A percentile compares a stretch with the other conserved stretches of the same genome.
These are phyloP conservation scores for Eutypella sp. DNA, from an alignment of 2,329 filamentous ascomycete genomes.

Conservation along the genomic window DNA sequence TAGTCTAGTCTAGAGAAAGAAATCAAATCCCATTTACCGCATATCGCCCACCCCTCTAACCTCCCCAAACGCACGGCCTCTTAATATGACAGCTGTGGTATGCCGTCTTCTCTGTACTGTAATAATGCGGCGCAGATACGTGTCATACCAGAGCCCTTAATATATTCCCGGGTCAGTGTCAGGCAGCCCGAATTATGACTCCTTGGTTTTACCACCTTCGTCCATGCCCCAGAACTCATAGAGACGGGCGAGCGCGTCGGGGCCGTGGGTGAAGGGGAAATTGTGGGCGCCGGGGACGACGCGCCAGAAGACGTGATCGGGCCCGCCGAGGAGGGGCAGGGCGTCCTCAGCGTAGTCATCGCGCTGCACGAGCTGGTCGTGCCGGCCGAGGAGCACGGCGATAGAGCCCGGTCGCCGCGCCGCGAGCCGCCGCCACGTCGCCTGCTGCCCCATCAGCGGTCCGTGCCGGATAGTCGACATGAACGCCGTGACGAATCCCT, in stretches of 20 bases:
- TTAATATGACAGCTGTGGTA: too few species aligned
- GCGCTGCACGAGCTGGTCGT: conserved; percentile 49
- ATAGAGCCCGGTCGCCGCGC: conserved; percentile 38
- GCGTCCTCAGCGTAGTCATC: conserved; percentile 45
- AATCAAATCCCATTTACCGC: background rate
- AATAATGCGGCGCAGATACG: too few species aligned
- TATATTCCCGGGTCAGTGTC: too few species aligned
- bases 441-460: conserved; percentile 48
- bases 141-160: background rate
- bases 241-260: conserved; percentile 40
- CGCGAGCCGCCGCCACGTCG: conserved; percentile 44
- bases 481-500: conserved; percentile 56
- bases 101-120: too few species aligned
- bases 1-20: background rate
- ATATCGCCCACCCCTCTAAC: too few species aligned
- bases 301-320: conserved; percentile 43
- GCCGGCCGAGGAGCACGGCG: conserved; percentile 45
- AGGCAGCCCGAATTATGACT: too few species aligned
- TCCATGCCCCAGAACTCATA: conserved; percentile 41
- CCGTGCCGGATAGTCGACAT: conserved; percentile 52
- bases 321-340: conserved; percentile 46
- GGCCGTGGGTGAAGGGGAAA: conserved; percentile 55
- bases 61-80: background rate
- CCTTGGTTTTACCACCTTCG: too few species aligned
- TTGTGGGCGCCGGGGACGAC: conserved; percentile 53